These are phyloP conservation scores for Fibroporia radiculosa DNA, from an alignment of 768 basidiomycete species.

Conservation along the genomic window DNA sequence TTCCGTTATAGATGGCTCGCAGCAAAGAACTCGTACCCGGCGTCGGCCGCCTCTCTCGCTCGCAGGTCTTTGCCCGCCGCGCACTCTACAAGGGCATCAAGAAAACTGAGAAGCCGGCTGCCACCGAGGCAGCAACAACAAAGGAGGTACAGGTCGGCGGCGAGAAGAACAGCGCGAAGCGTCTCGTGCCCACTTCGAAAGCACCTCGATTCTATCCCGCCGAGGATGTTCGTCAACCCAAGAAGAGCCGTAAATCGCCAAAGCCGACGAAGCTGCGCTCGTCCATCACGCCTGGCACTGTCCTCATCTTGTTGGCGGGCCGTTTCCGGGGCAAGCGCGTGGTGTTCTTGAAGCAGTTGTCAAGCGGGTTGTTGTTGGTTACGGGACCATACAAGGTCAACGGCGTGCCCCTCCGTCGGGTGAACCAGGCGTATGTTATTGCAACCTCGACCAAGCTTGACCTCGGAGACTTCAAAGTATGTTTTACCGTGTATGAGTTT, in stretches of 20 bases:
- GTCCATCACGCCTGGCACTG: conserved; percentile 87
- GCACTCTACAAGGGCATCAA: conserved; percentile 79
- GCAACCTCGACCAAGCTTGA: conserved; percentile 95
- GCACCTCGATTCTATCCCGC: conserved; percentile 91
- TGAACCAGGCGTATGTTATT: conserved; percentile 98
- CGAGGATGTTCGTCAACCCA: conserved; percentile 87
- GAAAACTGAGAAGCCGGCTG: conserved; percentile 64
- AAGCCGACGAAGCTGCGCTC: conserved; percentile 74
- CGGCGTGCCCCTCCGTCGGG: conserved; percentile 94
- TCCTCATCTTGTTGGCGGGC: conserved; percentile 95
- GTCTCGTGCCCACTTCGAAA: conserved; percentile 78
- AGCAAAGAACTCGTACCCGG: conserved; percentile 78
- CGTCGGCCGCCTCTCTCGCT: conserved; percentile 77
- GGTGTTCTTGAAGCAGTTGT: conserved; percentile 94
- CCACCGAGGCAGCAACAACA: conserved; percentile 48
- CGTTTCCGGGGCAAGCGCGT: conserved; percentile 98
- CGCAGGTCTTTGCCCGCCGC: conserved; percentile 73
- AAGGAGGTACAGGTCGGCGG: conserved; percentile 83
- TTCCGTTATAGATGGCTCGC: conserved; percentile 63
- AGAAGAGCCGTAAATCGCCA: conserved; percentile 84
- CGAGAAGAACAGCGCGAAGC: conserved; percentile 84
- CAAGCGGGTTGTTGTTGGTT: conserved; percentile 87
- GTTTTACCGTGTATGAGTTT: conserved; percentile 20
- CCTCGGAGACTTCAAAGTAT: conserved; percentile 63
- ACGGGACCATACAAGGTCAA: conserved; percentile 98